Evolutionary conservation across 2,329 filamentous ascomycete species (phyloP).

Genomic region (Trichoderma koningii): DNA sequence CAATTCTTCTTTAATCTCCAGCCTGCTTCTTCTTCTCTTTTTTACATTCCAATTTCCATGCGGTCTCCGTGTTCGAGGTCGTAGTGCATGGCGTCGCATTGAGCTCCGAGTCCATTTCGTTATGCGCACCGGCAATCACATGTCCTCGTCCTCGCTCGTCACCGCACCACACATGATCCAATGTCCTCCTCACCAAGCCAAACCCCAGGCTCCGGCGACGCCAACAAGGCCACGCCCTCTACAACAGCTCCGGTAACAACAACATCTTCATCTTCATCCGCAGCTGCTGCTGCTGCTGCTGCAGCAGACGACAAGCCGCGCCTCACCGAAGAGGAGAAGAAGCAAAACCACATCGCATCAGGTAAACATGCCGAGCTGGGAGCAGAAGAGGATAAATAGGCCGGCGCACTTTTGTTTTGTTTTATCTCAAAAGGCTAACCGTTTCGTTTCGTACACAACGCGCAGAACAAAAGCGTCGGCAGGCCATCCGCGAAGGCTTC

Average conservation of each 20-base stretch:
- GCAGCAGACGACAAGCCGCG: slow-evolving; percentile 51
- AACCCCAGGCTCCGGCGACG: slow-evolving; percentile 33
- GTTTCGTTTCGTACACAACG: neutral
- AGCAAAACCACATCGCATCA: slow-evolving; percentile 58
- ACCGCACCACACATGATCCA: slow-evolving; percentile 12
- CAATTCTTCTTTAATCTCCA: neutral
- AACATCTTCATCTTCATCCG: neutral
- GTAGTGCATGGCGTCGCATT: neutral
- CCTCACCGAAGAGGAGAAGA: slow-evolving; percentile 57
- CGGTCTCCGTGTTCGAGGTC: no score
- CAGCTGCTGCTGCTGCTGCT: neutral
- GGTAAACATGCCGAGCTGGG: slow-evolving; percentile 40
- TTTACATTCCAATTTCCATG: neutral
- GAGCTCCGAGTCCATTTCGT: neutral
- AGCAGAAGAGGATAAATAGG: neutral
- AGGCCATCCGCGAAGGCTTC: slow-evolving; percentile 79
- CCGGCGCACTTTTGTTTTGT: neutral
- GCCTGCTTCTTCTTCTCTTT: neutral
- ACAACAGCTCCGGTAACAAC: no score
- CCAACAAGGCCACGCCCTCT: slow-evolving; percentile 14
- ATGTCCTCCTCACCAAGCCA: slow-evolving; percentile 40
- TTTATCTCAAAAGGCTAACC: slow-evolving; percentile 25
- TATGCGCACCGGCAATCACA: slow-evolving; percentile 15
- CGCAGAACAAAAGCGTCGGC: slow-evolving; percentile 49
- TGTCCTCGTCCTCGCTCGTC: neutral